Evolutionary conservation across 148 eudicot genomes (phyloP), one percentile per base, ranked within the genome.

Genomic region (Vaccinium vitisidaea): DNA sequence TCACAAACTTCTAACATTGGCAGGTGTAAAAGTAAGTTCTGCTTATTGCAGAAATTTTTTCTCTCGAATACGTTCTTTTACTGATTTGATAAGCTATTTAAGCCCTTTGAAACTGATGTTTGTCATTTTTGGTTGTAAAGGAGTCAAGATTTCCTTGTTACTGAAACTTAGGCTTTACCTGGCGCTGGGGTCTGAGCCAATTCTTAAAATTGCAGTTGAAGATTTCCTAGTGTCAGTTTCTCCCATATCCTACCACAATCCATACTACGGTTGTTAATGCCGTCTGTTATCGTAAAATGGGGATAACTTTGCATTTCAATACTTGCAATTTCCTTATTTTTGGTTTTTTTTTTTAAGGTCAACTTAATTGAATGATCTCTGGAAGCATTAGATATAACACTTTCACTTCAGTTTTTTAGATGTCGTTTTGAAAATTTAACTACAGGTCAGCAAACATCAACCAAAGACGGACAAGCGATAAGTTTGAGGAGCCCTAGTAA

Each of bases 391-490:
- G 13, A 49, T 69, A 32, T 0, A 49, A 16, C 77, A 75, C 55
- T 27, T 59, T 52, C 53, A 84, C 58, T 58, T 53, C 36, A 32
- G 36, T 32, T 32, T 32, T 32, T 32, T 2, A 32, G 36, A 32
- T 32, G 2, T 32, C 36, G 9, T 67, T 61, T 52, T 46, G 16
- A 15, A 46, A 48, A 11, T 84, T 77, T 46, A 55, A 6, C 55
- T 39, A 54, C 76, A 93, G 95, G 94, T 90, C 46, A 86, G 92
- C 85, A 90, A 89, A 83, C 95, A 91, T 85, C 95, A 91, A 67
- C 94, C 94, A 19, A 71, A 86, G 80, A 90, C 89, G 92, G 83
- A 87, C 70, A 84, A 84, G 36, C 83, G 70, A 87, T 93, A 48
- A 83, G 90, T 21, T 93, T 53, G 83, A 86, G 48, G 92, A 91